phyloP scores from a whole-genome alignment of 2,329 filamentous ascomycete species.

The Xylaria arbuscula region DNA sequence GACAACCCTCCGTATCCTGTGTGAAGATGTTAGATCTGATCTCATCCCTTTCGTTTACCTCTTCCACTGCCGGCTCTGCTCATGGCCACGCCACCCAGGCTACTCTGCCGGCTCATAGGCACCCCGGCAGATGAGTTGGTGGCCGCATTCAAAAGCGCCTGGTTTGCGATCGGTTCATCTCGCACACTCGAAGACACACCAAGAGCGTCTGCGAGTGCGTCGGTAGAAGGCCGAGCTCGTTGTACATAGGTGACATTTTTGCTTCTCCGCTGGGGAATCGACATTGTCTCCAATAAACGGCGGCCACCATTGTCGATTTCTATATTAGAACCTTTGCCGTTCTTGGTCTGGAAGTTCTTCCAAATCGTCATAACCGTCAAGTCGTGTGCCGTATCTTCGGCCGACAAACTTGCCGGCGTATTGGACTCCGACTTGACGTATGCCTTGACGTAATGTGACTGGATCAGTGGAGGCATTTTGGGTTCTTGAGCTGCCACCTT shows the following conservation, averaged over 20 bases:
- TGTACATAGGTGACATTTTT: slow-evolving; percentile 62
- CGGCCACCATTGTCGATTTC: slow-evolving; percentile 65
- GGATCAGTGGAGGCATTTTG: slow-evolving; percentile 68
- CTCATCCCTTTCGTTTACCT: slow-evolving; percentile 51
- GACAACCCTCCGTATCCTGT: background rate
- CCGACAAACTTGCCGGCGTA: slow-evolving; percentile 62
- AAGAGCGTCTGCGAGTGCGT: slow-evolving; percentile 62
- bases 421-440: slow-evolving; percentile 67
- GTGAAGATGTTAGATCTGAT: background rate
- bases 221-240: slow-evolving; percentile 59
- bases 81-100: slow-evolving; percentile 66
- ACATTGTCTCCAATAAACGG: slow-evolving; percentile 66
- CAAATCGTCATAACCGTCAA: slow-evolving; percentile 68
- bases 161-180: slow-evolving; percentile 52
- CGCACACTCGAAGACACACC: slow-evolving; percentile 60
- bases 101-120: slow-evolving; percentile 68
- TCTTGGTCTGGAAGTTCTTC: slow-evolving; percentile 64
- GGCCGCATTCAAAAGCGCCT: slow-evolving; percentile 36
- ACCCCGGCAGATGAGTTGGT: slow-evolving; percentile 51
- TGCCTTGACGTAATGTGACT: slow-evolving; percentile 69
- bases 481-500: slow-evolving; percentile 66
- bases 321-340: slow-evolving; percentile 67
- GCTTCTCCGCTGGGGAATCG: slow-evolving; percentile 59
- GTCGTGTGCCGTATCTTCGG: slow-evolving; percentile 66
- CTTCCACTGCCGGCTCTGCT: slow-evolving; percentile 64